These are phyloP conservation scores for Durusdinium trenchii DNA, from an alignment of 73 alveolate species.

Conservation along the genomic window DNA sequence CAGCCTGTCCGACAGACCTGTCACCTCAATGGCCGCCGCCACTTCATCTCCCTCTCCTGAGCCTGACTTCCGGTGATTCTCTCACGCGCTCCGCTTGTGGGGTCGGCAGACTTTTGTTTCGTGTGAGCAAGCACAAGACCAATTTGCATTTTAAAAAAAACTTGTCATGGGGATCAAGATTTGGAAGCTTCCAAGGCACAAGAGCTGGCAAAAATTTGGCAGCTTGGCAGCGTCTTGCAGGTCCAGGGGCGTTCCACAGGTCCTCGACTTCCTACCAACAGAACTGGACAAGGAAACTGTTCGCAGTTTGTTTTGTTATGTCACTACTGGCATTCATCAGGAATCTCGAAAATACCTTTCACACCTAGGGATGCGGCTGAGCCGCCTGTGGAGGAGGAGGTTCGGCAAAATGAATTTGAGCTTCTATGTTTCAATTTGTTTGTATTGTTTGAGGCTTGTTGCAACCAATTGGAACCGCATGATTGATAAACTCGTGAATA, in stretches of 20 bases:
- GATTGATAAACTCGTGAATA: too few relatives aligned
- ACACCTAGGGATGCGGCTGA: slow-evolving; percentile 8
- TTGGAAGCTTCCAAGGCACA: neutral
- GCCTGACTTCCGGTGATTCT: neutral
- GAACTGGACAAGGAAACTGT: too few relatives aligned
- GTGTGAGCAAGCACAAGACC: neutral
- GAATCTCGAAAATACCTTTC: too few relatives aligned
- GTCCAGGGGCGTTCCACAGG: too few relatives aligned
- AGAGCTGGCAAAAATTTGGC: slow-evolving; percentile 29
- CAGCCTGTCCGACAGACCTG: too few relatives aligned
- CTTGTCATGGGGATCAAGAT: neutral
- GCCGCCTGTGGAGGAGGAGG: slow-evolving; percentile 22
- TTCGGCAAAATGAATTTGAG: too few relatives aligned
- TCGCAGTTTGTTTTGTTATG: too few relatives aligned
- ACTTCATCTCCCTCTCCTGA: neutral
- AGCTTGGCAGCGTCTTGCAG: neutral
- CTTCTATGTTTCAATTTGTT: too few relatives aligned
- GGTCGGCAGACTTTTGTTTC: neutral
- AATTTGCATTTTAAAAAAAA: neutral
- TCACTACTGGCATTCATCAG: too few relatives aligned
- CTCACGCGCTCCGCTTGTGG: neutral
- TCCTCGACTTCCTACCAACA: too few relatives aligned
- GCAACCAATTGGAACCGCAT: too few relatives aligned
- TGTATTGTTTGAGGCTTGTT: too few relatives aligned
- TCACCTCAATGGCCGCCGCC: neutral